phyloP scores from a whole-genome alignment of 345 rosid genomes.

The Arabis hirsuta region DNA sequence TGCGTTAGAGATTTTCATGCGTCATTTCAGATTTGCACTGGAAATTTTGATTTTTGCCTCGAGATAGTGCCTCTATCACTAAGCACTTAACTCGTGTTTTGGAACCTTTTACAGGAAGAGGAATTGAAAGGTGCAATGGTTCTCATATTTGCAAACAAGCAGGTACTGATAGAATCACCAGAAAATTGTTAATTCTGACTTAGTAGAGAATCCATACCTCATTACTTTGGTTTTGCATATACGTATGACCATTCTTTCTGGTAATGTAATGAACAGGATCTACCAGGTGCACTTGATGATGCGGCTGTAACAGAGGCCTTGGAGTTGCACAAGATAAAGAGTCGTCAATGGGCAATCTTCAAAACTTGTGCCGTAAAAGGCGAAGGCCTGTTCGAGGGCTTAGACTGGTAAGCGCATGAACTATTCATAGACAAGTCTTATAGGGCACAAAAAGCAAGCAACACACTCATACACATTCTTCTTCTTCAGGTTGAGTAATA shows the following conservation, averaged over 20 bases:
- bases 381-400: constrained; percentile 69
- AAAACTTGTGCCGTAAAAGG: constrained; percentile 70
- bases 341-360: constrained; percentile 67
- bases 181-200: background rate
- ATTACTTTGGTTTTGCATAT: constrained; percentile 11
- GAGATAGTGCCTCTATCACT: background rate
- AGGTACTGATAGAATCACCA: constrained; percentile 47
- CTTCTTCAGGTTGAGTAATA: constrained; percentile 57
- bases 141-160: constrained; percentile 65
- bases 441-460: background rate
- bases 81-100: background rate
- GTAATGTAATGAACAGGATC: constrained; percentile 43
- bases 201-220: background rate
- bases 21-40: no score
- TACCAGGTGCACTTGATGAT: constrained; percentile 69
- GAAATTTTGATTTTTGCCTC: background rate
- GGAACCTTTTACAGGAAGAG: constrained; percentile 49
- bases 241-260: background rate
- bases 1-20: background rate
- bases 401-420: constrained; percentile 55
- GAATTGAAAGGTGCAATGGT: constrained; percentile 59
- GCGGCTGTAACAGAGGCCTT: constrained; percentile 63
- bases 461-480: background rate
- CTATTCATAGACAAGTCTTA: background rate
- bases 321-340: constrained; percentile 69